Base-by-base conservation (phyloP, 352 stramenopile genomes). In the Chrysophaeum taylorii region DNA sequence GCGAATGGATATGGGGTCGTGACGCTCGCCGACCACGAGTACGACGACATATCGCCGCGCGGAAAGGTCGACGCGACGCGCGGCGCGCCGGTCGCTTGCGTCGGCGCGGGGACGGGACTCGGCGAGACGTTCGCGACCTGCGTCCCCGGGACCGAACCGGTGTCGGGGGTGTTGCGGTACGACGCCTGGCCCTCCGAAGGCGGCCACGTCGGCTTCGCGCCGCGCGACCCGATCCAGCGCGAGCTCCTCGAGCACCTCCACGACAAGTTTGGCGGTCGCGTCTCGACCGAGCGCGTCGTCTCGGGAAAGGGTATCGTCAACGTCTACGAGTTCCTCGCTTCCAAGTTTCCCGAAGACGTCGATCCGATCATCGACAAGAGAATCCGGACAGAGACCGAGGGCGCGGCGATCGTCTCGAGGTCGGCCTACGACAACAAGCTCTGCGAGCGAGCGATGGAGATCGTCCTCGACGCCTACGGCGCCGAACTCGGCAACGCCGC, bases 1-100 rank as follows among this genome's bases (percentile, higher is more conserved):
- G 94, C 91, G 35, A 94, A 96, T 78, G 94, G 94, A 52, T 98
- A 97, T 80, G 94, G 94, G 21, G 84, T 96, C 38, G 80, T 98
- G 2, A 97, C 93, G 67, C 79, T 98, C 31, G 18, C 14, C 4
- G 87, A 95, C 77, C 78, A 85, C 42, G 82, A 94, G 61, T 87
- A 92, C 71, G 94, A 96, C 78, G 89, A 93, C 68, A 75, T 92
- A 39, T 82, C 85, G 38, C 61, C 91, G 12, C 79, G 73, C 39
- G 61, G 64, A 70, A 29, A 70, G 73, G 35, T 76, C 74, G 12
- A 71, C 71, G 33, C 63, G 41, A 78, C 86, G 64, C 80, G 90
- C 63, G 76, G 81, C 14, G 88, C 84, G 39, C 92, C 92, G 25
- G 98, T 97, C 68, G 92, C 88, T 53, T 97, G 90, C 64, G 92